These are phyloP conservation scores for Aspergillus sp. DNA, from an alignment of 2,329 filamentous ascomycete genomes.

Conservation along the genomic window DNA sequence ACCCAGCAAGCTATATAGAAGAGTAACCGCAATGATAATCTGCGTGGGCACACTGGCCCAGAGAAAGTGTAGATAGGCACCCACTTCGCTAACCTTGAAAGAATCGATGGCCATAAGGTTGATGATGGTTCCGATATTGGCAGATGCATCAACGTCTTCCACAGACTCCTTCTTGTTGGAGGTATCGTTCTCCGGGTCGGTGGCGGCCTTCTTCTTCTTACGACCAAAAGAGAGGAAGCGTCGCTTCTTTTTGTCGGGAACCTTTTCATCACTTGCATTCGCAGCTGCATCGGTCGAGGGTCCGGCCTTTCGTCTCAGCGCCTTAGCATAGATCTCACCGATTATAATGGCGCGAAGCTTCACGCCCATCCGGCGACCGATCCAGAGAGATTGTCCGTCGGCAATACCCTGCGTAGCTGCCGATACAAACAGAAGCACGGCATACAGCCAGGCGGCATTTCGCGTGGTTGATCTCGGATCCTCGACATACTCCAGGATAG, in stretches of 20 bases:
- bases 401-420: conserved; percentile 78
- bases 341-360: conserved; percentile 91
- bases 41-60: conserved; percentile 89
- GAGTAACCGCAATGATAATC: conserved; percentile 72
- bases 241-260: conserved; percentile 40
- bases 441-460: conserved; percentile 94
- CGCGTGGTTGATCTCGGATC: conserved; percentile 69
- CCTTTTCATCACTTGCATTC: conserved; percentile 54
- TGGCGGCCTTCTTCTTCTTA: conserved; percentile 48
- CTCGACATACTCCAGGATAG: conserved; percentile 93
- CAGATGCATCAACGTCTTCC: conserved; percentile 64
- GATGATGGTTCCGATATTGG: conserved; percentile 96
- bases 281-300: conserved; percentile 73
- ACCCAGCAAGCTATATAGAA: conserved; percentile 89
- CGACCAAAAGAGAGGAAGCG: conserved; percentile 56
- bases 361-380: conserved; percentile 92
- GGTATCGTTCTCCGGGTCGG: conserved; percentile 21
- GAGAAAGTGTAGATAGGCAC: conserved; percentile 93
- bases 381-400: conserved; percentile 85
- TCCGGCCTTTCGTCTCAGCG: conserved; percentile 83
- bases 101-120: conserved; percentile 99
- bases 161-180: conserved; percentile 26
- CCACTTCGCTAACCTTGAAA: conserved; percentile 95
- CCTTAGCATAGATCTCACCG: conserved; percentile 96
- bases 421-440: conserved; percentile 82